A percentile compares a stretch with the other conserved stretches of the same genome.
These are phyloP conservation scores for Backusella sp. DNA, from an alignment of 192 early-diverging fungal species.

Conservation along the genomic window DNA sequence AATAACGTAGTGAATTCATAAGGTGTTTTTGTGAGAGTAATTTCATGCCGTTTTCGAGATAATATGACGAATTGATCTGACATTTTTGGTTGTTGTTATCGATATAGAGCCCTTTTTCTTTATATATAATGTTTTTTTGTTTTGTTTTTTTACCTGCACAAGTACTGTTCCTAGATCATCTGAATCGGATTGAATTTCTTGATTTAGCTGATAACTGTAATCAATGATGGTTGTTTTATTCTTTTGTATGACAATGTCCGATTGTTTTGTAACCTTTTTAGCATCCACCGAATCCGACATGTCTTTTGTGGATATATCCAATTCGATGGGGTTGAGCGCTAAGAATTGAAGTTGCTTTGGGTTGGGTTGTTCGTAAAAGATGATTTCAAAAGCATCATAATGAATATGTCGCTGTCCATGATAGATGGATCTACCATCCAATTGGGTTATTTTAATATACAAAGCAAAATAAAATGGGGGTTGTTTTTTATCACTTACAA, in stretches of 20 bases:
- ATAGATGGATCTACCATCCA: background rate
- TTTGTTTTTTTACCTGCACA: slow-evolving; percentile 45
- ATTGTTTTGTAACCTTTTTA: background rate
- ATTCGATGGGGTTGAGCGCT: slow-evolving; percentile 60
- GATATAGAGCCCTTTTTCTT: background rate
- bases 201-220: slow-evolving; percentile 18
- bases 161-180: slow-evolving; percentile 41
- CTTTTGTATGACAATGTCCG: background rate
- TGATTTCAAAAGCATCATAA: slow-evolving; percentile 38
- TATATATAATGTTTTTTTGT: background rate
- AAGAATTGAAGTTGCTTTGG: slow-evolving; percentile 62
- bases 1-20: background rate
- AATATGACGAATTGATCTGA: slow-evolving; percentile 65
- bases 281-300: background rate
- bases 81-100: background rate
- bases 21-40: background rate
- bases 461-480: too few species aligned
- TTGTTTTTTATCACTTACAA: background rate
- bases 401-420: background rate
- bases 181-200: background rate
- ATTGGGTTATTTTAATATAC: too few species aligned
- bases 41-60: slow-evolving; percentile 51
- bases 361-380: slow-evolving; percentile 59
- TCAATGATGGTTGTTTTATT: slow-evolving; percentile 39
- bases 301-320: slow-evolving; percentile 57